Conservation (phyloP, 306 rosid genomes). For the Prunus dulcis region DNA sequence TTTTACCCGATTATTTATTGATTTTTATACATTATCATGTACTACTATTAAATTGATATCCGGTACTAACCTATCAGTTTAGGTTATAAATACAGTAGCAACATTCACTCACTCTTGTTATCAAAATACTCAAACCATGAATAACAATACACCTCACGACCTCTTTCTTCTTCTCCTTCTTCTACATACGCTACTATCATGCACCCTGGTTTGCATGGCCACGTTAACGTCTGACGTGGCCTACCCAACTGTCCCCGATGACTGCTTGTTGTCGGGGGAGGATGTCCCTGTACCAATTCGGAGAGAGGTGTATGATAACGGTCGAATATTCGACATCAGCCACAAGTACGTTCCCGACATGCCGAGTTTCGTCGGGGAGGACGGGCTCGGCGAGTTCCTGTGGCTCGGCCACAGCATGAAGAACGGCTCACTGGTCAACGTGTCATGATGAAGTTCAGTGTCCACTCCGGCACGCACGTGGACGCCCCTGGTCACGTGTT, state of each 20-base stretch:
- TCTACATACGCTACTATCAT: background rate
- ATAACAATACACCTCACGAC: background rate
- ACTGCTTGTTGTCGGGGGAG: background rate
- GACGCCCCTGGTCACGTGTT: slow-evolving; percentile 49
- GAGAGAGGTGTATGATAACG: background rate
- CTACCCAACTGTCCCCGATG: background rate
- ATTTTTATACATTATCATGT: too few species aligned
- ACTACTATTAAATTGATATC: too few species aligned
- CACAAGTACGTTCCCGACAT: background rate
- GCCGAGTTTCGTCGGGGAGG: background rate
- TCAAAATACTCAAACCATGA: background rate
- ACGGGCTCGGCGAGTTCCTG: background rate
- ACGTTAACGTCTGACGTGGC: too few species aligned
- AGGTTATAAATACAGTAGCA: too few species aligned
- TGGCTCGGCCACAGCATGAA: background rate
- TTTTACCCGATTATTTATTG: too few species aligned
- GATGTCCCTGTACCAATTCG: background rate
- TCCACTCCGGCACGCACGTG: background rate
- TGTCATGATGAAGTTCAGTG: background rate
- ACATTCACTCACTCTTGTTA: background rate
- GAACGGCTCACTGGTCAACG: background rate
- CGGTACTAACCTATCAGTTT: too few species aligned
- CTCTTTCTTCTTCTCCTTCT: background rate
- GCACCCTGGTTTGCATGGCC: background rate
- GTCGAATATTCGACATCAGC: background rate